A percentile compares a stretch with the other conserved stretches of the same genome.
phyloP scores from a whole-genome alignment of 2,329 filamentous ascomycete species.

The Colletotrichum gigasporum region DNA sequence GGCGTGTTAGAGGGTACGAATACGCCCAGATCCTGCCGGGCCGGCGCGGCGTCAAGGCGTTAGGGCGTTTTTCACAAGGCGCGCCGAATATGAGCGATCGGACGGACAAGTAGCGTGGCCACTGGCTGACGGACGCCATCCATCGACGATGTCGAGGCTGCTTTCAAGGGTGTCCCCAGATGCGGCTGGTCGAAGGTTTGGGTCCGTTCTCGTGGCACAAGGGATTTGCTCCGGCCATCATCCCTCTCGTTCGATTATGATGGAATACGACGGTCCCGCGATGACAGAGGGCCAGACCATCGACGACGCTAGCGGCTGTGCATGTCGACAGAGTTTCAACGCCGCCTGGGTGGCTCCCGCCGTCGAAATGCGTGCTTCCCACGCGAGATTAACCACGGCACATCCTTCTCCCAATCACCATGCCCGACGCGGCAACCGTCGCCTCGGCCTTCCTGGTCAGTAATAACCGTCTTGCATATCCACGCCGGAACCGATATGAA shows the following conservation, averaged over 20 bases:
- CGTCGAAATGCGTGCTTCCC: conserved; percentile 24
- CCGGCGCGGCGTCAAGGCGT: conserved; percentile 18
- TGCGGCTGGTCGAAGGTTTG: conserved; percentile 4
- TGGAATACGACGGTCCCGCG: background rate
- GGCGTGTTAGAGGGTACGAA: background rate
- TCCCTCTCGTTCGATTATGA: background rate
- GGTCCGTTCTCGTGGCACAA: background rate
- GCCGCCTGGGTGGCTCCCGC: conserved; percentile 12
- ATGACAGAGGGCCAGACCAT: conserved; percentile 3
- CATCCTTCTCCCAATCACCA: conserved; percentile 12
- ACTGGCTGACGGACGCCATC: background rate
- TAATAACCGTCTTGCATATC: background rate
- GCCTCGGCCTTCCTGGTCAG: background rate
- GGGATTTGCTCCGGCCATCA: background rate
- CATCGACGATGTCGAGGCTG: background rate
- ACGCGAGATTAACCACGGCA: conserved; percentile 31
- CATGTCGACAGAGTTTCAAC: conserved; percentile 7
- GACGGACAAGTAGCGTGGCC: conserved; percentile 3
- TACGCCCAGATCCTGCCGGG: conserved; percentile 7
- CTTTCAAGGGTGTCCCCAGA: background rate
- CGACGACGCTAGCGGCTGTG: conserved; percentile 1
- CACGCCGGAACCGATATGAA: conserved; percentile 1
- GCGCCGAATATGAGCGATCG: background rate
- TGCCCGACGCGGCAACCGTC: background rate
- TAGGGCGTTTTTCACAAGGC: background rate